Conservation (phyloP, 2,329 filamentous ascomycete genomes). For the Pseudogymnoascus destructans region DNA sequence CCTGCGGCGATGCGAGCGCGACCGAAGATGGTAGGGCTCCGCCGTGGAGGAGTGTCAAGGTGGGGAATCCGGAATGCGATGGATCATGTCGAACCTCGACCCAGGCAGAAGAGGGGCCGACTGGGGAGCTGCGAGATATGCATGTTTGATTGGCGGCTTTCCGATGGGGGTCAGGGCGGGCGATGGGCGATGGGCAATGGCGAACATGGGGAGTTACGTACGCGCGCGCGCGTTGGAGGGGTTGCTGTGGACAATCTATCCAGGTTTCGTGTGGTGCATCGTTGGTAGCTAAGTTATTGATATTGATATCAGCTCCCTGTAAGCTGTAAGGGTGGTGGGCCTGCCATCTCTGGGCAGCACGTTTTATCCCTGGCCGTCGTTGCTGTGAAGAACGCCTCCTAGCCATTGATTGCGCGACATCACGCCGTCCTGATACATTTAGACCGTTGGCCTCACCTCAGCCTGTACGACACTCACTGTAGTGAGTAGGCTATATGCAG, state of each 20-base stretch:
- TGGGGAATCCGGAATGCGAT: background rate
- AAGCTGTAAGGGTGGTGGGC: background rate
- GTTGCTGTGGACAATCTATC: slow-evolving; percentile 1
- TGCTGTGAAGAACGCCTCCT: background rate
- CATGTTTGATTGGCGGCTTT: background rate
- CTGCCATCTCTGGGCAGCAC: slow-evolving; percentile 2
- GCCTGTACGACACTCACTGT: background rate
- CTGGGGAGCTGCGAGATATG: background rate
- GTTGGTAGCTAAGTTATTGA: background rate
- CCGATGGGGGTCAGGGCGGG: background rate
- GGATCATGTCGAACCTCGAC: background rate
- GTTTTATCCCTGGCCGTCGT: background rate
- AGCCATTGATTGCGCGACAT: slow-evolving; percentile 1
- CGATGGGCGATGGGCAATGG: slow-evolving; percentile 1
- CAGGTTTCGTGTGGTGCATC: background rate
- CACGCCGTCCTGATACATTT: background rate
- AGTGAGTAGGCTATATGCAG: background rate
- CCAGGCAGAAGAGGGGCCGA: background rate
- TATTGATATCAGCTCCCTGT: slow-evolving; percentile 6
- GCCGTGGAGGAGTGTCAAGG: background rate
- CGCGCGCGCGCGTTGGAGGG: background rate
- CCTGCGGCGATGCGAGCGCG: background rate
- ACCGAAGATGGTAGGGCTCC: slow-evolving; percentile 2
- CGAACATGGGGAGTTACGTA: background rate
- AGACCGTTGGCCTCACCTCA: background rate